A percentile compares a stretch with the other conserved stretches of the same genome.
These are phyloP conservation scores for Ceratocystis ficicola DNA, from an alignment of 2,329 filamentous ascomycete species.

Conservation along the genomic window DNA sequence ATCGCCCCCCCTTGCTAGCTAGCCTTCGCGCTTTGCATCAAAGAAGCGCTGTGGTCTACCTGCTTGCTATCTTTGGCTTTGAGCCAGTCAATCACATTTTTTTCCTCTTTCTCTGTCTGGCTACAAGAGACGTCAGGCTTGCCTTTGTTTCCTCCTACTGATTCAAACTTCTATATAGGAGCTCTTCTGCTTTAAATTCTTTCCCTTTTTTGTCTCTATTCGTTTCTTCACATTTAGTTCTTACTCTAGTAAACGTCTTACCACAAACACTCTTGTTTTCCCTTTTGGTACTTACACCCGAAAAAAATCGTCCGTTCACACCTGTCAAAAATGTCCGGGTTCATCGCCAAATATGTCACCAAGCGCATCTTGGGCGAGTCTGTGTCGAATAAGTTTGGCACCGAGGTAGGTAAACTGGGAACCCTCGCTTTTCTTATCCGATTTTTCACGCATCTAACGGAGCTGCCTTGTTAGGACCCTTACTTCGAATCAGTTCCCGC, in stretches of 20 bases:
- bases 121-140: no score
- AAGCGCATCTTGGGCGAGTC: constrained; percentile 48
- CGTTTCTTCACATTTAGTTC: background rate
- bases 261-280: background rate
- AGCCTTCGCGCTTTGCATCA: background rate
- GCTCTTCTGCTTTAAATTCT: background rate
- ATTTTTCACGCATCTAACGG: background rate
- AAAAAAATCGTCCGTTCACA: background rate
- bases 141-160: no score
- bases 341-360: constrained; percentile 42
- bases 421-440: no score
- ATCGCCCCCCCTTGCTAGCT: background rate
- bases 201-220: background rate
- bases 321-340: constrained; percentile 36
- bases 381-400: constrained; percentile 45
- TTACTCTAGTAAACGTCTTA: background rate
- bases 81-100: no score
- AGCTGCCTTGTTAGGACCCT: constrained; percentile 52
- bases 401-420: constrained; percentile 34
- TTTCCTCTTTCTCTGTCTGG: no score
- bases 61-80: no score
- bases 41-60: constrained; percentile 3
- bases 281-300: background rate
- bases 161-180: background rate
- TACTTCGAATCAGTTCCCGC: constrained; percentile 77